Base-by-base conservation (phyloP, 2,329 filamentous ascomycete genomes). In the Aspergillus cejpii region DNA sequence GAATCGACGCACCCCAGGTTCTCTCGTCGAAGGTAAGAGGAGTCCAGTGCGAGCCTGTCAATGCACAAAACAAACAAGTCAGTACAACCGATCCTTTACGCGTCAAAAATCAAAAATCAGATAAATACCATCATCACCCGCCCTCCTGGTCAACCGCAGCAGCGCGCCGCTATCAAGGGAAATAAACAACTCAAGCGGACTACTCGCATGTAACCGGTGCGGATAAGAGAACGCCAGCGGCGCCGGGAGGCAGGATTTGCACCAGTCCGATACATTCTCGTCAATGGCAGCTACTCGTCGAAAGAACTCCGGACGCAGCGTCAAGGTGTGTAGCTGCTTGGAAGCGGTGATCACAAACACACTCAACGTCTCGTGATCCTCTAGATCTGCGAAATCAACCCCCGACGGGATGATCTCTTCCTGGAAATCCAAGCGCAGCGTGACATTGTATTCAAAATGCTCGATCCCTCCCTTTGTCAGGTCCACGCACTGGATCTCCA, bases 401-500 rank as follows among this genome's bases (percentile, higher is more conserved):
- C 91, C 92, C 20, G 82, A 80, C 6, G 84, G 78, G 51, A 85
- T 78, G 38, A 97, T 85, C 5, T 79, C 71, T 45, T 81, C 78
- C 14, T 82, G 75, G 56, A 98, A 94, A 56, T 80, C 78, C 47
- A 98, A 79, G 56, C 87, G 81, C 40, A 96, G 74, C 3, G 85
- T 83, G 41, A 92, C 72, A 52, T 83, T 80, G 43, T 85, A 80
- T 66, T 94, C 87, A 40, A 69, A 63, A 34, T 74, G 68, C 17
- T 81, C 77, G 54, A 74, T 77, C 49, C 75, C 76, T 53, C 75
- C 79, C 70, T 78, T 89, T 63, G 81, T 84, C 53, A 96, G 71
- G 67, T 98, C 92, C 48, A 87, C 81, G 31, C 81, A 83, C 61
- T 87, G 85, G 40, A 98, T 76, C 68, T 92, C 91, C 56, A 98